Percentiles rank a stretch among this genome's conserved stretches.
These are phyloP conservation scores for Chenopodium suecicum DNA, from an alignment of 148 eudicot species.

Conservation along the genomic window DNA sequence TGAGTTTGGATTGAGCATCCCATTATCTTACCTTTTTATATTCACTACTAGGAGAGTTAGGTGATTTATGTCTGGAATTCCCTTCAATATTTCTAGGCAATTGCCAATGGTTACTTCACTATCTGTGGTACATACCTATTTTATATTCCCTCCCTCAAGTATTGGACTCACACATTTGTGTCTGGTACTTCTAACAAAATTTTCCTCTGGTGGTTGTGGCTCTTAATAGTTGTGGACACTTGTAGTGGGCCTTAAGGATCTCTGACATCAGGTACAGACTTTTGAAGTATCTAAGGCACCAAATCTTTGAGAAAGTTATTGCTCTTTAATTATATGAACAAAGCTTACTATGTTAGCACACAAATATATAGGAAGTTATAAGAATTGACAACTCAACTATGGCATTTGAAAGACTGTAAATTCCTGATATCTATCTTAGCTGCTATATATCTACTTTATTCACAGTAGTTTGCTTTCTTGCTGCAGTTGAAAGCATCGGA, in stretches of 20 bases:
- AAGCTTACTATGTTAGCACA: background rate
- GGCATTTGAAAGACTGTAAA: constrained; percentile 1
- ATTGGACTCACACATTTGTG: background rate
- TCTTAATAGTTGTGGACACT: background rate
- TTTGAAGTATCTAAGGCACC: background rate
- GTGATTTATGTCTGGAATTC: too few species aligned
- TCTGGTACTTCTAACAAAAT: background rate
- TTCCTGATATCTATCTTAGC: background rate
- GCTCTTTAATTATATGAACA: background rate
- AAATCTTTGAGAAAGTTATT: background rate
- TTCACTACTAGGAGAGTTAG: too few species aligned
- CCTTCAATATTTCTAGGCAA: too few species aligned
- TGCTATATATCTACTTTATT: background rate
- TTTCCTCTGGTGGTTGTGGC: background rate
- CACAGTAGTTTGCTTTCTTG: constrained; percentile 20
- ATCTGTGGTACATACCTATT: too few species aligned
- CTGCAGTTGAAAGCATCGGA: constrained; percentile 61
- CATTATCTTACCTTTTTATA: background rate
- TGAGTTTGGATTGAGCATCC: background rate
- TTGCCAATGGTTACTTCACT: too few species aligned
- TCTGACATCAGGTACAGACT: background rate
- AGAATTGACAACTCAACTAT: background rate
- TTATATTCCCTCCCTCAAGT: too few species aligned
- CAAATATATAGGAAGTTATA: background rate
- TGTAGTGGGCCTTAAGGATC: background rate